phyloP scores from a whole-genome alignment of 2,329 filamentous ascomycete species.

The Orbilia quercus region DNA sequence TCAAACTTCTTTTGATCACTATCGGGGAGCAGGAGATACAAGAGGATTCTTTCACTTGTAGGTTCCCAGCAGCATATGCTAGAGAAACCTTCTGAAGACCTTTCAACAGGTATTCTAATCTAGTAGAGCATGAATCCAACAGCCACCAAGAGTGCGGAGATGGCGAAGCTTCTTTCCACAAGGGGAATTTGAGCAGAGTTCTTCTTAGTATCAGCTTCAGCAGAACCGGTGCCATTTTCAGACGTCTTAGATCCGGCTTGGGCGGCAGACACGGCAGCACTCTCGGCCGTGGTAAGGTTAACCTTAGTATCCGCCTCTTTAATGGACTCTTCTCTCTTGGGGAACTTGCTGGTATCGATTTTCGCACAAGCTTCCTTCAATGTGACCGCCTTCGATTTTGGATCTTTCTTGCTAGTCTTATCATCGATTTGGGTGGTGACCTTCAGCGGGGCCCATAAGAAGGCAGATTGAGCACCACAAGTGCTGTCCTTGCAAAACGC shows the following conservation, averaged over 20 bases:
- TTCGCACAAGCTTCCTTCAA: conserved; percentile 36
- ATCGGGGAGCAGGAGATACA: too few species aligned
- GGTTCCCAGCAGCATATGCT: too few species aligned
- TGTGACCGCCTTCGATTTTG: conserved; percentile 6
- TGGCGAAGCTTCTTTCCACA: conserved; percentile 20
- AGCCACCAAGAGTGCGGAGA: conserved; percentile 33
- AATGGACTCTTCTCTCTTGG: conserved; percentile 28
- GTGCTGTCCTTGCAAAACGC: conserved; percentile 34
- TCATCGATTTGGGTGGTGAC: conserved; percentile 7
- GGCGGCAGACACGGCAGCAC: background rate
- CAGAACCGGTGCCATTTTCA: background rate
- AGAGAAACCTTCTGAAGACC: too few species aligned
- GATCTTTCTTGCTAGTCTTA: background rate
- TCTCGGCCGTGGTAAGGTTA: conserved; percentile 3
- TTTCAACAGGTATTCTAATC: background rate
- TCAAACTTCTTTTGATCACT: too few species aligned
- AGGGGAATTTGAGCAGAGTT: conserved; percentile 5
- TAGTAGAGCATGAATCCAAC: conserved; percentile 21
- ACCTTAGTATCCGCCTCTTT: background rate
- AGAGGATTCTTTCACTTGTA: too few species aligned
- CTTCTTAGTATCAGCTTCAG: background rate
- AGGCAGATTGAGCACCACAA: conserved; percentile 37
- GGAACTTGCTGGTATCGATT: conserved; percentile 37
- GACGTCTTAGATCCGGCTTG: background rate
- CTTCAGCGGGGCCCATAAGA: conserved; percentile 31